Conservation (phyloP, 2,329 filamentous ascomycete genomes). For the Colletotrichum musae region DNA sequence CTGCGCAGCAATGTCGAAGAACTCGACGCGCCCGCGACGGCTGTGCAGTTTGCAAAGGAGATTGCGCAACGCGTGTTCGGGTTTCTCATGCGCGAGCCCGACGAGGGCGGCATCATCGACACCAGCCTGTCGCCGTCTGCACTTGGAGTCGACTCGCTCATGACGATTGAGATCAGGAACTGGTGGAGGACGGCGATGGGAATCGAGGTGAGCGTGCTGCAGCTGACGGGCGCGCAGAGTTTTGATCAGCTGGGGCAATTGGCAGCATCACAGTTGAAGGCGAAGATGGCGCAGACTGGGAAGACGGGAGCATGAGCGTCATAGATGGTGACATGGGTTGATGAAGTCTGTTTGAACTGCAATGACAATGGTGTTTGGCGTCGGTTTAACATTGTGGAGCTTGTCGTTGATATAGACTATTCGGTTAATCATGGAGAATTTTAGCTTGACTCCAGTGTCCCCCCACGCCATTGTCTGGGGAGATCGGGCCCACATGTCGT, state of each 20-base stretch:
- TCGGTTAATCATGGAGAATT: too few species aligned
- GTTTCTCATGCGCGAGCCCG: slow-evolving; percentile 17
- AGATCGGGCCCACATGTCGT: too few species aligned
- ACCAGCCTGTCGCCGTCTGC: slow-evolving; percentile 19
- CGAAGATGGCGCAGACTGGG: neutral
- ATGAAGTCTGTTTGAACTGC: neutral
- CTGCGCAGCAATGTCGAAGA: slow-evolving; percentile 2
- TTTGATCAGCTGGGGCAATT: slow-evolving; percentile 27
- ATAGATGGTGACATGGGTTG: neutral
- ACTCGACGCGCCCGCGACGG: neutral
- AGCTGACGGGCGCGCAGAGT: slow-evolving; percentile 25
- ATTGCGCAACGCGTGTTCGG: slow-evolving; percentile 1
- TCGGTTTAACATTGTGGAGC: too few species aligned
- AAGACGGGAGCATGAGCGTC: too few species aligned
- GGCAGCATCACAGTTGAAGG: slow-evolving; percentile 8
- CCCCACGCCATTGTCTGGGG: too few species aligned
- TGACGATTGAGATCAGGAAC: slow-evolving; percentile 39
- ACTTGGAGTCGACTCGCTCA: slow-evolving; percentile 37
- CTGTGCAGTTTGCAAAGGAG: neutral
- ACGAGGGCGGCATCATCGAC: slow-evolving; percentile 18
- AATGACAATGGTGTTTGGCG: neutral
- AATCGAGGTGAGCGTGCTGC: slow-evolving; percentile 15
- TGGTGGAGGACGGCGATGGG: slow-evolving; percentile 36
- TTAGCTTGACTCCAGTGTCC: too few species aligned
- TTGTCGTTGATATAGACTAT: too few species aligned